These are phyloP conservation scores for Apophysomyces elegans DNA, from an alignment of 371 early-diverging fungal species.

Conservation along the genomic window DNA sequence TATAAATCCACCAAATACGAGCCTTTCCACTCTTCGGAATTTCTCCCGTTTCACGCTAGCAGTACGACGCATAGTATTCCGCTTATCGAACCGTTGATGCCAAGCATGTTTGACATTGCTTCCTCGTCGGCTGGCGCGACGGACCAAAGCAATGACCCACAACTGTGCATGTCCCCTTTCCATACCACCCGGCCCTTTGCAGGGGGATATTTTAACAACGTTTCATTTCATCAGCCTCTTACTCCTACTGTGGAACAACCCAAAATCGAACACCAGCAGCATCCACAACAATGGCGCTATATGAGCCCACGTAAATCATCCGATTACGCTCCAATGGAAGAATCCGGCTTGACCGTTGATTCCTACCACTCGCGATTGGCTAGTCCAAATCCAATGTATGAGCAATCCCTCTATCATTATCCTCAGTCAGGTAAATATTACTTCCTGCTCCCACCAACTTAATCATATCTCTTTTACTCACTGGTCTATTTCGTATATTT, in stretches of 20 bases:
- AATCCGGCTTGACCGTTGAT: slow-evolving; percentile 34
- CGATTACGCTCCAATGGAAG: slow-evolving; percentile 12
- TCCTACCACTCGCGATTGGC: slow-evolving; percentile 20
- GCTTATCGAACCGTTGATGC: slow-evolving; percentile 5
- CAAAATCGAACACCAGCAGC: slow-evolving; percentile 14
- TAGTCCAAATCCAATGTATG: slow-evolving; percentile 17
- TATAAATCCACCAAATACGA: slow-evolving; percentile 10
- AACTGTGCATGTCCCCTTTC: slow-evolving; percentile 11
- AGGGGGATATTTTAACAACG: slow-evolving; percentile 15
- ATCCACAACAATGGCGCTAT: slow-evolving; percentile 15
- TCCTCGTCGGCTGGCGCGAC: slow-evolving; percentile 28
- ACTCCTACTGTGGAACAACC: slow-evolving; percentile 7
- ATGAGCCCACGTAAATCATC: slow-evolving; percentile 15
- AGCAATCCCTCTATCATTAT: neutral
- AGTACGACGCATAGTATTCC: neutral
- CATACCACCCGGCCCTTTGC: slow-evolving; percentile 14
- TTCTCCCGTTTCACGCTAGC: slow-evolving; percentile 5
- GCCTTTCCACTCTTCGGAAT: slow-evolving; percentile 11
- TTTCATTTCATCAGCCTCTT: slow-evolving; percentile 10
- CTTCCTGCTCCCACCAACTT: neutral
- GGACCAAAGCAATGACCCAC: slow-evolving; percentile 11
- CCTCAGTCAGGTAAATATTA: neutral
- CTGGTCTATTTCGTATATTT: neutral
- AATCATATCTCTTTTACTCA: neutral
- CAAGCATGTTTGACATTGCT: slow-evolving; percentile 15